Percentiles rank a stretch among this genome's conserved stretches.
Evolutionary conservation across 495 filamentous ascomycete species (phyloP).

Genomic region (Aspergillus ellipticus): DNA sequence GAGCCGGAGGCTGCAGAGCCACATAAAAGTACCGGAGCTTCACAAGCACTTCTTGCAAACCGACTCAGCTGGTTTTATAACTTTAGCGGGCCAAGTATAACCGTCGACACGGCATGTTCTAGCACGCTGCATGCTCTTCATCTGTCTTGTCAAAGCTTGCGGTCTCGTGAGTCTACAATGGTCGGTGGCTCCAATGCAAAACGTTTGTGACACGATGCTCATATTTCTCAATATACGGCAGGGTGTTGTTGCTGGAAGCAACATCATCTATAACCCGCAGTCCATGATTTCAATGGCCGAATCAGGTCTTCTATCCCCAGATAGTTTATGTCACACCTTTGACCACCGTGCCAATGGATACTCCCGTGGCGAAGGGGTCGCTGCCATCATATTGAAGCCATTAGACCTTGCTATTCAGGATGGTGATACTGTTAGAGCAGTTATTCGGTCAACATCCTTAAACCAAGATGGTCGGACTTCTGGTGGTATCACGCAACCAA

Average conservation of each 20-base stretch:
- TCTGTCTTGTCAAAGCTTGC: conserved; percentile 34
- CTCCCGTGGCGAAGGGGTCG: background rate
- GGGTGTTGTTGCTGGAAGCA: conserved; percentile 27
- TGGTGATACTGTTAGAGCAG: background rate
- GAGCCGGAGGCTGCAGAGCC: too few species aligned
- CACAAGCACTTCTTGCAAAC: conserved; percentile 14
- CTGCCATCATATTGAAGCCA: background rate
- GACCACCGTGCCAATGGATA: conserved; percentile 16
- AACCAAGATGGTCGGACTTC: background rate
- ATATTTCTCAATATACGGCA: too few species aligned
- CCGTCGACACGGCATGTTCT: conserved; percentile 33
- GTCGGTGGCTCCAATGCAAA: background rate
- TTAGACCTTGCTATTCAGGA: background rate
- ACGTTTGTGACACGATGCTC: too few species aligned
- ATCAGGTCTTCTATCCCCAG: conserved; percentile 11
- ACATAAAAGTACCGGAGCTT: conserved; percentile 4
- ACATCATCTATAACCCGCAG: conserved; percentile 25
- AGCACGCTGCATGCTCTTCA: conserved; percentile 30
- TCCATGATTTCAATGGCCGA: conserved; percentile 9
- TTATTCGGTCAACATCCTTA: background rate
- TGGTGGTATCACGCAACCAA: conserved; percentile 15
- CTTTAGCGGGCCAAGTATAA: conserved; percentile 19
- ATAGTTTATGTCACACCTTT: conserved; percentile 25
- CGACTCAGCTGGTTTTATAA: conserved; percentile 31
- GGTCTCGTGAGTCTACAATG: conserved; percentile 28